Evolutionary conservation across 495 filamentous ascomycete species (phyloP), one percentile per base, ranked within the genome.

Genomic region (Bathelium albidoporum): DNA sequence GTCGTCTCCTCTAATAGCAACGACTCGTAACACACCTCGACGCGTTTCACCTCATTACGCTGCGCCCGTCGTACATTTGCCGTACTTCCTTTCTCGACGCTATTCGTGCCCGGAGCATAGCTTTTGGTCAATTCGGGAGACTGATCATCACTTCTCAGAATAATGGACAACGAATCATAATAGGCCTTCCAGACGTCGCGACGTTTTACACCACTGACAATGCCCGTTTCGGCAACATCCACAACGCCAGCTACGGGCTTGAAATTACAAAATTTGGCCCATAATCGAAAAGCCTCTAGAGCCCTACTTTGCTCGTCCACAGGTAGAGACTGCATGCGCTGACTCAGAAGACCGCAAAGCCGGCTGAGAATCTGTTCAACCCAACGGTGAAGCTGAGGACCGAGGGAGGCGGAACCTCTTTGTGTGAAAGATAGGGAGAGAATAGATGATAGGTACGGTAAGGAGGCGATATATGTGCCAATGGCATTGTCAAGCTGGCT

Each of bases 151-250:
- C 77, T 76, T 77, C 80, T 82, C 32, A 88, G 66, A 18, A 88
- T 80, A n/a, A 73, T 74, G 7, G 90, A 92, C 26, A 95, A 75
- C 1, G 85, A 80, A 62, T 80, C 76, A 70, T 95, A 96, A 70
- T 96, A 95, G 59, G 85, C 81, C 69, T 83, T 85, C 90, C 90
- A 96, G 16, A 92, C 79, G 39, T 79, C 74, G 64, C 85, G 75
- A 66, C 82, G 78, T 26, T 55, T 55, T 3, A 55, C 49, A 24
- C 49, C 49, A 29, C 49, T 55, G 7, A 55, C 49, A 55, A 55
- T 55, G 10, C 49, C 49, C 26, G 49, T 55, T 20, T 55, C 49
- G 4, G 20, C 29, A n/a, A 55, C 49, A 29, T 55, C 49, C 49
- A 55, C 49, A 20, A 55, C 2, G 2, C 49, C 49, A 55, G 49